These are phyloP conservation scores for Protea cynaroides DNA, from an alignment of 164 flowering plant genomes.

Conservation along the genomic window DNA sequence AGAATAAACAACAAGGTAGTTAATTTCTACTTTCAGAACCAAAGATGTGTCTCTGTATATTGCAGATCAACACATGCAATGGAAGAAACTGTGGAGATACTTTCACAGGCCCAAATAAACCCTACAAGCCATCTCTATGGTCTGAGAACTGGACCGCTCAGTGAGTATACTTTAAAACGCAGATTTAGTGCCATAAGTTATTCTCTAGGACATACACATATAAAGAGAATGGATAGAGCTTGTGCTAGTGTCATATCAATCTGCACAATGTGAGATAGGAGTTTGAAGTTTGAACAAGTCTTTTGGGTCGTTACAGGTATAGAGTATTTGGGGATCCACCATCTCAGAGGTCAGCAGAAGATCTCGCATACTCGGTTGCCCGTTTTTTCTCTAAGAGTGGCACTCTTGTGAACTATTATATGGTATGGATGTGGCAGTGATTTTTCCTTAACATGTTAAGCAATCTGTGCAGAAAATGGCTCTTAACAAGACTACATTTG, in stretches of 20 bases:
- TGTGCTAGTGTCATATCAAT: no score
- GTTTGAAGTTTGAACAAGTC: neutral
- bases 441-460: no score
- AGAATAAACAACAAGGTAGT: neutral
- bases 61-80: slow-evolving; percentile 89
- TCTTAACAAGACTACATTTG: neutral
- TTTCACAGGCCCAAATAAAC: slow-evolving; percentile 72
- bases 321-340: slow-evolving; percentile 88
- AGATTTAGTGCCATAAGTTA: no score
- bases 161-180: slow-evolving; percentile 29
- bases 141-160: slow-evolving; percentile 98
- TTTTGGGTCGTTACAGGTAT: slow-evolving; percentile 38
- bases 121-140: slow-evolving; percentile 77
- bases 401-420: slow-evolving; percentile 67
- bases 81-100: slow-evolving; percentile 96
- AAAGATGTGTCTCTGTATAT: neutral
- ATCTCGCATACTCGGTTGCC: slow-evolving; percentile 71
- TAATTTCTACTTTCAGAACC: neutral
- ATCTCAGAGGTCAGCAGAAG: slow-evolving; percentile 88
- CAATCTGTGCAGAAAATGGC: neutral
- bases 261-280: no score
- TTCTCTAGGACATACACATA: no score
- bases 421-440: slow-evolving; percentile 39
- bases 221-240: no score
- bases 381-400: slow-evolving; percentile 86